Conservation (phyloP, 2,329 filamentous ascomycete genomes). For the Aspergillus sp. region DNA sequence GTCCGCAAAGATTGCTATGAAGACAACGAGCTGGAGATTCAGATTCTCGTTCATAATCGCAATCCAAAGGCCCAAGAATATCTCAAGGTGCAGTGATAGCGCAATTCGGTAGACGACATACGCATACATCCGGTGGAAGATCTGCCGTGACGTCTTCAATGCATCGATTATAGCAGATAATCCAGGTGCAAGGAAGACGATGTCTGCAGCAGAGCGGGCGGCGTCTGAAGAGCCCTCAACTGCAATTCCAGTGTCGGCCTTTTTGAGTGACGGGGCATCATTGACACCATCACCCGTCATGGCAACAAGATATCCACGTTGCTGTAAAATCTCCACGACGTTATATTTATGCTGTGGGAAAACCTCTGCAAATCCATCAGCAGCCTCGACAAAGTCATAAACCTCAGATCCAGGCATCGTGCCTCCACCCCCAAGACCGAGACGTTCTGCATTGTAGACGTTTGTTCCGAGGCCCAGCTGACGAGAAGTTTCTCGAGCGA, state of each 20-base stretch:
- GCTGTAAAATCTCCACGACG: slow-evolving; percentile 87
- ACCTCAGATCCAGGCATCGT: slow-evolving; percentile 92
- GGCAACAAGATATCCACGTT: slow-evolving; percentile 87
- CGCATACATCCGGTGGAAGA: slow-evolving; percentile 95
- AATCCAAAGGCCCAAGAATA: slow-evolving; percentile 89
- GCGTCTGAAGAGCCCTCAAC: slow-evolving; percentile 90
- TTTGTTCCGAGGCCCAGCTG: slow-evolving; percentile 90
- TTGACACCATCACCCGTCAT: slow-evolving; percentile 98
- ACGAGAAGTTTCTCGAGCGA: slow-evolving; percentile 85
- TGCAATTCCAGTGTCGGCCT: slow-evolving; percentile 93
- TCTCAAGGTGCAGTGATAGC: slow-evolving; percentile 82
- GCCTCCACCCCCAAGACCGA: slow-evolving; percentile 83
- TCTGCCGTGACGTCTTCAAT: slow-evolving; percentile 87
- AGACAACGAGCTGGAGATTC: slow-evolving; percentile 83
- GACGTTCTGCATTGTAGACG: slow-evolving; percentile 88
- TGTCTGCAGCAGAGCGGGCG: slow-evolving; percentile 85
- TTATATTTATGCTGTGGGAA: slow-evolving; percentile 96
- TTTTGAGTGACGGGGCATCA: slow-evolving; percentile 87
- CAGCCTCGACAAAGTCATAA: slow-evolving; percentile 92
- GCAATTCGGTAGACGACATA: slow-evolving; percentile 96
- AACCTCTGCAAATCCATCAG: slow-evolving; percentile 90
- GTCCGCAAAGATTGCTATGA: slow-evolving; percentile 92
- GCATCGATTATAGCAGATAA: slow-evolving; percentile 90
- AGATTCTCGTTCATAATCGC: slow-evolving; percentile 78
- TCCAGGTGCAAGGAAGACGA: slow-evolving; percentile 88